Conservation (phyloP, 371 early-diverging fungal genomes). For the Mortierella sp. region DNA sequence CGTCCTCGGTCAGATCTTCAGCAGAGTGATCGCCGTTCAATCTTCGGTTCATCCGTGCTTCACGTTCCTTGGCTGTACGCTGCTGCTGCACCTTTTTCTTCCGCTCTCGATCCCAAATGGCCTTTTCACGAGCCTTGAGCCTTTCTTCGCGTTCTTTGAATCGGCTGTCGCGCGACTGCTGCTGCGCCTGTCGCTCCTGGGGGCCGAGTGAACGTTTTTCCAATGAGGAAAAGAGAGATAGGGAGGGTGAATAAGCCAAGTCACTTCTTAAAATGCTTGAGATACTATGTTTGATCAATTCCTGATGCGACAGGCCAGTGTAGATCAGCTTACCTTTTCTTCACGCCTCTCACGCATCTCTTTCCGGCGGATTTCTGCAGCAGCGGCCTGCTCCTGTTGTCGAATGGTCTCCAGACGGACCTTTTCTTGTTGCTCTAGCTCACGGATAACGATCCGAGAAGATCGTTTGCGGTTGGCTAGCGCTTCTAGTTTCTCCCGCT, state of each 20-base stretch:
- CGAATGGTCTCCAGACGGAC: constrained; percentile 49
- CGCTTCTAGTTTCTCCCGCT: constrained; percentile 62
- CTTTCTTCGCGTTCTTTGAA: constrained; percentile 62
- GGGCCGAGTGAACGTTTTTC: constrained; percentile 5
- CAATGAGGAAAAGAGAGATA: background rate
- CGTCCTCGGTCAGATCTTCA: constrained; percentile 39
- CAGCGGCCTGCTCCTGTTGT: constrained; percentile 56
- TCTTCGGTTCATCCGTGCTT: constrained; percentile 38
- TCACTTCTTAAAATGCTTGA: too few species aligned
- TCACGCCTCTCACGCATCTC: constrained; percentile 46
- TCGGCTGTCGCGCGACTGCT: constrained; percentile 33
- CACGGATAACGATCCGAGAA: constrained; percentile 69
- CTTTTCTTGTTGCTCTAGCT: constrained; percentile 61
- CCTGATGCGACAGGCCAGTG: background rate
- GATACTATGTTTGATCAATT: too few species aligned
- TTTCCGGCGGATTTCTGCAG: constrained; percentile 51
- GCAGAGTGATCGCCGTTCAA: constrained; percentile 12
- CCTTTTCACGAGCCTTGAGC: constrained; percentile 60
- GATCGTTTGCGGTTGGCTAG: constrained; percentile 72
- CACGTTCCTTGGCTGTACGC: constrained; percentile 48
- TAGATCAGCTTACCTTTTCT: constrained; percentile 43
- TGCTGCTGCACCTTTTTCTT: constrained; percentile 36
- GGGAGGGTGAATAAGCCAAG: too few species aligned
- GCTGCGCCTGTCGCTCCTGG: constrained; percentile 37
- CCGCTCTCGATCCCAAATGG: constrained; percentile 56